Evolutionary conservation across 306 rosid species (phyloP), one percentile per base, ranked within the genome.

Genomic region (Betula pendula): DNA sequence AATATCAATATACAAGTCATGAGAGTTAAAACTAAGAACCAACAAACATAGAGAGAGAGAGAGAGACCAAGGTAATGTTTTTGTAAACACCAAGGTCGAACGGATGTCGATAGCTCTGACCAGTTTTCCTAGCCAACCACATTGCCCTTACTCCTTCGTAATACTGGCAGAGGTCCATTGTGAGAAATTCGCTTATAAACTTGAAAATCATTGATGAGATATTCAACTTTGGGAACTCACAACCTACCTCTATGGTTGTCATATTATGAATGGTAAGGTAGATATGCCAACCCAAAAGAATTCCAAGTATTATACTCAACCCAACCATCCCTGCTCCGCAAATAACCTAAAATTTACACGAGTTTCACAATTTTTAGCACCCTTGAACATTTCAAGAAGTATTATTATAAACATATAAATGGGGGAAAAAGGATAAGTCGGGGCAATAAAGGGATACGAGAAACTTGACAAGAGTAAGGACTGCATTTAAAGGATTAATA

Each of bases 221-320:
- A 72, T 71, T 47, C 75, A 73, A 45, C 31, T 55, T 53, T 70
- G 15, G 72, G 71, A 84, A 50, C 44, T 66, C 12, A 67, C 70
- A 82, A 20, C 87, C 22, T 43, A 90, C 98, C 98, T 94, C 98
- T 77, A 91, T 89, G 80, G 98, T 94, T 75, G 97, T 90, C 97
- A 87, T 87, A 71, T 94, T 94, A 24, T 77, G 91, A 83, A 88
- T 84, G 71, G 84, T 77, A 70, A 94, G 97, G 87, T 91, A 94
- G 84, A 87, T 65, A 86, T 91, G 96, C 98, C 98, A 94, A 72
- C 89, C 93, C 71, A 81, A 76, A 68, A 94, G 94, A 75, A 91
- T 87, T 60, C 84, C 86, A 43, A 94, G 90, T 40, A 84, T 90
- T 58, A 70, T 27, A 72, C 88, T 87, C 94, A 91, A 83, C 59